Conservation (phyloP, 73 alveolate species). For the Stentor coeruleus region DNA sequence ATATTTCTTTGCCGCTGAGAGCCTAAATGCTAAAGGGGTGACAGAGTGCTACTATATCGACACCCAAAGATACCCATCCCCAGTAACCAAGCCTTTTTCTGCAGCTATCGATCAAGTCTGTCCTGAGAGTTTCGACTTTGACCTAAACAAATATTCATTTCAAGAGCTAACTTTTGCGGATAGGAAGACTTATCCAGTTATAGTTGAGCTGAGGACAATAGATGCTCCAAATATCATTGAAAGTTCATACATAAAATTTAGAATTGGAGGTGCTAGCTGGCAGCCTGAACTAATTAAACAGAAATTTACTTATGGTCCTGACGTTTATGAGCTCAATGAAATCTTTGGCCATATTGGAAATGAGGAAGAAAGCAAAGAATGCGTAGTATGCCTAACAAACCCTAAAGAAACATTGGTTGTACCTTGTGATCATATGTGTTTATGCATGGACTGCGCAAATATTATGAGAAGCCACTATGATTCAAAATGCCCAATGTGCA, state of each 20-base stretch:
- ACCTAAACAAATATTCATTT: background rate
- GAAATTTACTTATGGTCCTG: background rate
- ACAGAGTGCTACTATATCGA: constrained; percentile 20
- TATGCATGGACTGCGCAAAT: constrained; percentile 65
- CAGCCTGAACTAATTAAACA: constrained; percentile 12
- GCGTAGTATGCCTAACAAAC: constrained; percentile 67
- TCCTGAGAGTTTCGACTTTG: background rate
- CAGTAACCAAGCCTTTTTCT: background rate
- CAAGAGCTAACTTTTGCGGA: background rate
- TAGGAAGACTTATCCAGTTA: constrained; percentile 11
- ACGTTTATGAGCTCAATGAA: constrained; percentile 3
- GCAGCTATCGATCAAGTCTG: background rate
- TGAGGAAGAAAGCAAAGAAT: constrained; percentile 41
- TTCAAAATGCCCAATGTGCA: constrained; percentile 72
- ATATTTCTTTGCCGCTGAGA: constrained; percentile 15
- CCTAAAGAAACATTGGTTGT: constrained; percentile 66
- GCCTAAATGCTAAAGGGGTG: background rate
- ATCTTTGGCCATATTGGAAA: constrained; percentile 4
- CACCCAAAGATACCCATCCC: constrained; percentile 17
- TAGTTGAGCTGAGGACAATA: background rate
- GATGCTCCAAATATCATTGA: constrained; percentile 17
- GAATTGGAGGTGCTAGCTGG: background rate
- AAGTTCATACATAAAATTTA: constrained; percentile 7
- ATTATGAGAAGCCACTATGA: constrained; percentile 70
- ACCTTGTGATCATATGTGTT: constrained; percentile 78